phyloP scores from a whole-genome alignment of 805 yeast species.

The Pichia occidentalis region DNA sequence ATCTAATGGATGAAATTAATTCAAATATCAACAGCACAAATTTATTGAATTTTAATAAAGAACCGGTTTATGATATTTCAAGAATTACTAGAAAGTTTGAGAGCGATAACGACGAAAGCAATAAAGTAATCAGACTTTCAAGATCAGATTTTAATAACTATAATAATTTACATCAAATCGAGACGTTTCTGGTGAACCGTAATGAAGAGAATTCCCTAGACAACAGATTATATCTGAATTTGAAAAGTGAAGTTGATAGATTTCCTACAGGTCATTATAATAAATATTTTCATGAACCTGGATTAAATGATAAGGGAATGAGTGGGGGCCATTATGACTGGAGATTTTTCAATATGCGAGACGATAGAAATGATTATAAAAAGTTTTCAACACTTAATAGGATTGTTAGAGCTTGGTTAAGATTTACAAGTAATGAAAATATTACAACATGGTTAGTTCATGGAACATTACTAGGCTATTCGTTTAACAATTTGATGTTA shows the following conservation, averaged over 20 bases:
- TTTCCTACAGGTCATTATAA: slow-evolving; percentile 12
- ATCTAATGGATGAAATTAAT: no score
- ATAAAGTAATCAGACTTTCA: not conserved
- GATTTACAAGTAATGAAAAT: slow-evolving; percentile 38
- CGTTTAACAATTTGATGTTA: slow-evolving; percentile 48
- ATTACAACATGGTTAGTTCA: slow-evolving; percentile 56
- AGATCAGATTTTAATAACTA: slow-evolving; percentile 1
- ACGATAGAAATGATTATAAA: slow-evolving; percentile 15
- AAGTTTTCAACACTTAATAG: slow-evolving; percentile 35
- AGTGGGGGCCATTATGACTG: slow-evolving; percentile 40
- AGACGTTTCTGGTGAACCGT: not conserved
- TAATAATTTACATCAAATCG: not conserved
- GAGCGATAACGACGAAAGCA: not conserved
- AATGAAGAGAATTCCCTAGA: slow-evolving; percentile 8
- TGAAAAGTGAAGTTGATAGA: slow-evolving; percentile 1
- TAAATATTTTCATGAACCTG: slow-evolving; percentile 40
- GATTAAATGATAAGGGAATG: slow-evolving; percentile 12
- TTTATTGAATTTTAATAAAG: not conserved
- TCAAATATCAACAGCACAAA: no score
- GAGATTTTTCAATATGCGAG: slow-evolving; percentile 34
- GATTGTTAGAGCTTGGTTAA: slow-evolving; percentile 45
- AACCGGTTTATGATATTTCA: slow-evolving; percentile 1
- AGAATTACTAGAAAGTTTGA: slow-evolving; percentile 4
- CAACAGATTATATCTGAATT: slow-evolving; percentile 8
- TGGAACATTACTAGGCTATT: slow-evolving; percentile 56